phyloP scores from a whole-genome alignment of 192 early-diverging fungal genomes.

The Entophlyctis helioformis region DNA sequence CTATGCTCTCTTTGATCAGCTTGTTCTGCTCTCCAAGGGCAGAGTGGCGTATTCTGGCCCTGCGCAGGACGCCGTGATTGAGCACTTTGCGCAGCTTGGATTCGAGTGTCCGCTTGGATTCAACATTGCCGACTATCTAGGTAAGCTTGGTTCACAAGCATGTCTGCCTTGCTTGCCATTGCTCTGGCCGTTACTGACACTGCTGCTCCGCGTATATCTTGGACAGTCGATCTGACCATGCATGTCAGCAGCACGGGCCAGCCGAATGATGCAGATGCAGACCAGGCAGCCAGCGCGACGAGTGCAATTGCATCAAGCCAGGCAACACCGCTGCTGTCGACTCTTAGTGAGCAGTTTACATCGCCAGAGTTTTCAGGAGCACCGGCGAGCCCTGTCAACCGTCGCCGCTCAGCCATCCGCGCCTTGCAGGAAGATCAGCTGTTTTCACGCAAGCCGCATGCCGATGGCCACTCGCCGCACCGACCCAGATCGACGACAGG shows the following conservation, averaged over 20 bases:
- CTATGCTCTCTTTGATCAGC: constrained; percentile 79
- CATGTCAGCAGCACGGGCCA: constrained; percentile 14
- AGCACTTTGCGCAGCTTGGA: constrained; percentile 64
- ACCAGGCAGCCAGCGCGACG: too few relatives aligned
- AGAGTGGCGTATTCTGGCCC: constrained; percentile 74
- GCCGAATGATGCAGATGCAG: constrained; percentile 2
- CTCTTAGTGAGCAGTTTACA: too few relatives aligned
- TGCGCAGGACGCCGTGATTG: constrained; percentile 31
- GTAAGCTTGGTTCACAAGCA: constrained; percentile 8
- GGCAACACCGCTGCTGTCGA: too few relatives aligned
- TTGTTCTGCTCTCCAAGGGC: constrained; percentile 75
- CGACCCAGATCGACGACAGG: too few relatives aligned
- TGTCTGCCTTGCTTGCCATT: too few relatives aligned
- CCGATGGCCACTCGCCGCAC: constrained; percentile 4
- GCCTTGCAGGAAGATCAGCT: constrained; percentile 6
- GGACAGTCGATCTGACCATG: constrained; percentile 54
- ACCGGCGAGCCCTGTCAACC: neutral
- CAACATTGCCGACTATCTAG: constrained; percentile 83
- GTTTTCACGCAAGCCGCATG: constrained; percentile 7
- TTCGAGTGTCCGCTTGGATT: constrained; percentile 75
- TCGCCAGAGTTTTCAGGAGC: too few relatives aligned
- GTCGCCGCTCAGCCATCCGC: neutral
- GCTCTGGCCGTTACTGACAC: too few relatives aligned
- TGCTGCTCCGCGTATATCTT: neutral
- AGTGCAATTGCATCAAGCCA: too few relatives aligned